Evolutionary conservation across 768 basidiomycete genomes (phyloP), one percentile per base, ranked within the genome.

Genomic region (Macrolepiota fuliginosa): DNA sequence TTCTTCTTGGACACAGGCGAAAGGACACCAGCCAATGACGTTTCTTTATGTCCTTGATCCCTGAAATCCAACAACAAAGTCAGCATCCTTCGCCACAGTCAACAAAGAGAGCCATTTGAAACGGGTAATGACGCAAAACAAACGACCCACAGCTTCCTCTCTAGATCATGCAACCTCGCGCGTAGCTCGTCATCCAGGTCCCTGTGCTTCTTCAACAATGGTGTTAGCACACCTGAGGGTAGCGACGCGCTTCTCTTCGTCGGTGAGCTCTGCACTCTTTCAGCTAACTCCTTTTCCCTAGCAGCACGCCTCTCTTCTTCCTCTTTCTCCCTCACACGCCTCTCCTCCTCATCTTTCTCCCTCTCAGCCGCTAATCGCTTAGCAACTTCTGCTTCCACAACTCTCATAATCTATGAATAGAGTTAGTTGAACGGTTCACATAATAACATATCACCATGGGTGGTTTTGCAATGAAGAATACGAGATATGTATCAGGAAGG

Each of bases 1-100:
- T 90, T 90, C 81, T 92, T 92, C 72, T 84, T 86, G 11, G 90
- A 89, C 22, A 83, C 80, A 1, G 90, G 90, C 4, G 89, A 91
- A 54, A 91, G 74, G 4, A 81, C 82, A 66, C 85, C 83, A 6
- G 83, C 85, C 17, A 86, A 77, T 54, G 85, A 82, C 3, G 78
- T 71, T 56, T 90, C 89, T 69, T 85, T 83, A 66, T 77, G 83
- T 5, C 83, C 82, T 59, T 81, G 80, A 67, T 90, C 88, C 65
- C 87, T 89, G 68, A 46, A 56, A 53, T 35, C 54, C 61, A 58
- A 52, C 39, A 19, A 58, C 1, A 49, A 47, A 47, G 25, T 42
- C n/a, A 59, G 37, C 39, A 40, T 32, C 36, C 54, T 36, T 11
- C 40, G 39, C 29, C 29, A 7, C 12, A 32, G 32, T 15, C 17